Base-by-base conservation (phyloP, 2,329 filamentous ascomycete species). In the Thielaviopsis cerberus region DNA sequence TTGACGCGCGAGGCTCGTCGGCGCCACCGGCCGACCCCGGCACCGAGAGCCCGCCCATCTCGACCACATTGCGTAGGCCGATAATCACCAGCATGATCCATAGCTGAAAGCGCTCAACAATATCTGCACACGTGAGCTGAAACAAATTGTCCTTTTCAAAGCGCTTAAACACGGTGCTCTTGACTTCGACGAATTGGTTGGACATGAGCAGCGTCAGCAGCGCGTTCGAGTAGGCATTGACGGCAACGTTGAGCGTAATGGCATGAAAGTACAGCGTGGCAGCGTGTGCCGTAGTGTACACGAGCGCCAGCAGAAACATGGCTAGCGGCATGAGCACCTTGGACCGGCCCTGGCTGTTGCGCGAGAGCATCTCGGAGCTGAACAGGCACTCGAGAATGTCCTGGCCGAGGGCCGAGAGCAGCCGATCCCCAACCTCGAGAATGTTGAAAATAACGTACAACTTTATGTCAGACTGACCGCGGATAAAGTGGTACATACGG, bases 401-500 rank as follows among this genome's bases (percentile, higher is more conserved):
- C 69, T 98, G 94, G 0, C 92, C 92, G 2, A 98, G 76, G 0
- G 92, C 91, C 0, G 88, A 88, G 27, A 97, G 80, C 0, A 98
- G 77, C 7, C 90, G 85, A 69, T 98, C 92, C 57, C 86, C 86
- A 1, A 94, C 86, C 71, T 98, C 92, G 4, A 98, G 80, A 34
- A 96, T 87, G 66, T 98, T 98, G 75, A 95, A 98, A 58, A 98
- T 97, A 60, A 98, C 92, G 68, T 98, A 98, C 11, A 98, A 78
- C 68, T 98, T 98, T 72, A 98, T 96, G 7, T 91, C 90, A 1
- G 90, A 91, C 69, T 98, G 92, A 0, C 89, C 92, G 53, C 91
- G 85, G 64, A 98, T 95, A 65, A 90, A 90, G 69, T 98, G 92
- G 67, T 98, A 98, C 88, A 97, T 96, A 55, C 90, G 82, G 67